phyloP scores from a whole-genome alignment of 2,329 filamentous ascomycete species.

The Pestalotiopsis sp. region DNA sequence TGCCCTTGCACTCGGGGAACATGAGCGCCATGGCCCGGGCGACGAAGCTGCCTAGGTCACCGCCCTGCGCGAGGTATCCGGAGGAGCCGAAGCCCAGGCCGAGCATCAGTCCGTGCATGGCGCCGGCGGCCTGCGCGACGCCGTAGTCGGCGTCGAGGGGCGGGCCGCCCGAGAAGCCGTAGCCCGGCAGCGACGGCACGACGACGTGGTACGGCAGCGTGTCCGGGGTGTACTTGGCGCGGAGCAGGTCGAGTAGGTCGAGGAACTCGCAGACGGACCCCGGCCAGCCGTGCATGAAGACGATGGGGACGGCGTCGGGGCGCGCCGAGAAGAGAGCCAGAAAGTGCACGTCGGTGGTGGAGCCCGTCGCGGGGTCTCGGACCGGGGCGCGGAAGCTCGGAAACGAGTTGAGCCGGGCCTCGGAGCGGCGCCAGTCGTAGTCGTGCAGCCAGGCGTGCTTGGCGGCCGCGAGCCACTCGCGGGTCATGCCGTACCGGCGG shows the following conservation, averaged over 20 bases:
- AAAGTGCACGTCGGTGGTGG: constrained; percentile 49
- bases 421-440: constrained; percentile 41
- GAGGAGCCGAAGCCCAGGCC: constrained; percentile 48
- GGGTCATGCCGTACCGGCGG: constrained; percentile 9
- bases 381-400: constrained; percentile 43
- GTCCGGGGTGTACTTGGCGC: constrained; percentile 46
- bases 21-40: constrained; percentile 40
- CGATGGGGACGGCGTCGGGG: constrained; percentile 47
- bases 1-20: constrained; percentile 47
- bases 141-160: constrained; percentile 45
- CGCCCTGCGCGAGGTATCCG: constrained; percentile 57
- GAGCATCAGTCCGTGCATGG: constrained; percentile 53
- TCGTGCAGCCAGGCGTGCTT: constrained; percentile 8
- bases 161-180: constrained; percentile 48
- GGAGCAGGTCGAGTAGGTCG: constrained; percentile 45
- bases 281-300: constrained; percentile 58
- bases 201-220: constrained; percentile 58
- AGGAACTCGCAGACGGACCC: constrained; percentile 56
- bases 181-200: constrained; percentile 56
- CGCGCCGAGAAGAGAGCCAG: constrained; percentile 53
- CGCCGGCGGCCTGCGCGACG: constrained; percentile 36
- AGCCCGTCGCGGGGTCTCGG: constrained; percentile 33
- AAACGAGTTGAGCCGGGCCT: constrained; percentile 43
- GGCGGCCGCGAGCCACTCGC: constrained; percentile 10
- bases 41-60: constrained; percentile 52